Conservation (phyloP, 208 protist genomes). For the Trypanosoma cruzi region DNA sequence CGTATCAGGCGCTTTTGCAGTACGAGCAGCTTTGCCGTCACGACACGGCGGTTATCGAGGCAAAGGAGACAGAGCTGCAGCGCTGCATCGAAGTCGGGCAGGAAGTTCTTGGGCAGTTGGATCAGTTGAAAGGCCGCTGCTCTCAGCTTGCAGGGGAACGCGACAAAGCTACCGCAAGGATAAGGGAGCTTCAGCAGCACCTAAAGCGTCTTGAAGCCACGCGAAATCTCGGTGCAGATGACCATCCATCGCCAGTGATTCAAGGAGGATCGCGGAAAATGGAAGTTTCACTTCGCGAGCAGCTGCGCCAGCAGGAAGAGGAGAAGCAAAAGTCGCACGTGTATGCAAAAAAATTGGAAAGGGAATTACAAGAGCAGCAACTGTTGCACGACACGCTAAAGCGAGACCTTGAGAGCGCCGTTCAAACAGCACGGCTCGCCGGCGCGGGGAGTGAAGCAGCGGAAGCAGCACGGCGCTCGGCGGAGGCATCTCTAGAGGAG, state of each 20-base stretch:
- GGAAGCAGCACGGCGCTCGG: conserved; percentile 21
- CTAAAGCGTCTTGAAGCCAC: neutral
- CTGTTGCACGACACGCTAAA: conserved; percentile 22
- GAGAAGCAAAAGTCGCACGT: neutral
- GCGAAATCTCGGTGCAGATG: neutral
- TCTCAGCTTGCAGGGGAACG: conserved; percentile 52
- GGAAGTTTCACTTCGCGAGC: conserved; percentile 26
- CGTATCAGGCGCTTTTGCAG: conserved; percentile 44
- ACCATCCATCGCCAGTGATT: neutral
- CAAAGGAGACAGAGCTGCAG: conserved; percentile 71
- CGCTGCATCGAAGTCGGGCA: conserved; percentile 80
- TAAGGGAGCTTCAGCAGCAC: conserved; percentile 3
- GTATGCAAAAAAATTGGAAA: neutral
- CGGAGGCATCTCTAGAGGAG: conserved; percentile 5
- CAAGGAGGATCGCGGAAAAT: conserved; percentile 16
- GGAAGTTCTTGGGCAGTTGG: conserved; percentile 71
- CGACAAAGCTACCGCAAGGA: conserved; percentile 26
- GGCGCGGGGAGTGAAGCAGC: conserved; percentile 18
- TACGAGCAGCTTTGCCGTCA: conserved; percentile 38
- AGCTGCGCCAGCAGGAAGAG: conserved; percentile 2
- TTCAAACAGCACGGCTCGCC: conserved; percentile 7
- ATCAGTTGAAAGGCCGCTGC: conserved; percentile 56
- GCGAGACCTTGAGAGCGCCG: conserved; percentile 8
- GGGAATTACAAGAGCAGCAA: conserved; percentile 20
- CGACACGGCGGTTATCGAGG: conserved; percentile 34